These are phyloP conservation scores for Esteya vermicola DNA, from an alignment of 2,329 filamentous ascomycete species.

Conservation along the genomic window DNA sequence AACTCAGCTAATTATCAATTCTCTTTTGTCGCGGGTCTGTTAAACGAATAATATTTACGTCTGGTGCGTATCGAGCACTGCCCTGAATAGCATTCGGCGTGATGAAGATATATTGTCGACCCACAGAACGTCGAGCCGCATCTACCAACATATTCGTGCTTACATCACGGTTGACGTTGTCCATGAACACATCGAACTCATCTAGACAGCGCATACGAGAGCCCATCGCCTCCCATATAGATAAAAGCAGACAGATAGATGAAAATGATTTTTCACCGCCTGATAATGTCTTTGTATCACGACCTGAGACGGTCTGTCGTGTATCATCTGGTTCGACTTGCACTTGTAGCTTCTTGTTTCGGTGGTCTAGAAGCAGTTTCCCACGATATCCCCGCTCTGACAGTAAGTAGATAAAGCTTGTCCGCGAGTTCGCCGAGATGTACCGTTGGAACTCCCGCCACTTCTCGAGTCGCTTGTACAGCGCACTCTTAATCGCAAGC, in stretches of 20 bases:
- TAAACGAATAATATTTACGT: slow-evolving; percentile 67
- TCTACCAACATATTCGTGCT: slow-evolving; percentile 87
- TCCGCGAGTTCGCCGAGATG: slow-evolving; percentile 75
- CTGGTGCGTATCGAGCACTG: slow-evolving; percentile 40
- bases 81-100: slow-evolving; percentile 74
- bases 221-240: slow-evolving; percentile 97
- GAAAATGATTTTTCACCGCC: slow-evolving; percentile 97
- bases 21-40: slow-evolving; percentile 44
- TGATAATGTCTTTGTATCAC: slow-evolving; percentile 76
- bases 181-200: slow-evolving; percentile 99
- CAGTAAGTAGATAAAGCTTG: slow-evolving; percentile 77
- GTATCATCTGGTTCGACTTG: slow-evolving; percentile 61
- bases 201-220: slow-evolving; percentile 89
- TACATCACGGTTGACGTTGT: slow-evolving; percentile 84
- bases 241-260: slow-evolving; percentile 81
- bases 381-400: slow-evolving; percentile 84
- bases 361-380: slow-evolving; percentile 64
- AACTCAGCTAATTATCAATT: too few relatives aligned
- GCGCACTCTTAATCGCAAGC: slow-evolving; percentile 37
- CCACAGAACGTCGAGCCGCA: slow-evolving; percentile 73
- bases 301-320: slow-evolving; percentile 51
- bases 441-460: slow-evolving; percentile 72
- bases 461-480: slow-evolving; percentile 54
- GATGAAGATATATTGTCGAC: slow-evolving; percentile 89
- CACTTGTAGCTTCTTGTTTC: slow-evolving; percentile 58